These are phyloP conservation scores for Blastocystis sp. DNA, from an alignment of 352 stramenopile genomes.

Conservation along the genomic window DNA sequence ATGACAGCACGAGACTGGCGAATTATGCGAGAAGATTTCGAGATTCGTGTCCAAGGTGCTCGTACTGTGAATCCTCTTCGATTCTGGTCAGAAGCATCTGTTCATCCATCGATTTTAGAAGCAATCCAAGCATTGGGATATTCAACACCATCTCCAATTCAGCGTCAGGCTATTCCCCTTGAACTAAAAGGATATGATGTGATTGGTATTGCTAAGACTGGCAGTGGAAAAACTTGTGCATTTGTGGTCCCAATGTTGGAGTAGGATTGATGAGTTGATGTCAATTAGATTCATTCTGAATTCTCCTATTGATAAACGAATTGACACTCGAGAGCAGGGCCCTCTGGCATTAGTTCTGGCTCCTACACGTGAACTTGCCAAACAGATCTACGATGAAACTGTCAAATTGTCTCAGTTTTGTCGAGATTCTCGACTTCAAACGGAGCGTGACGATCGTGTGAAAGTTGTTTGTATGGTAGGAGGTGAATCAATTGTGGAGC, in stretches of 20 bases:
- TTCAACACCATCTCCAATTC: slow-evolving; percentile 90
- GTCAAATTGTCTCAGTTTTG: slow-evolving; percentile 80
- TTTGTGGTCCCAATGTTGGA: slow-evolving; percentile 93
- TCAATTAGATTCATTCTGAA: slow-evolving; percentile 77
- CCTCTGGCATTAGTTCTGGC: slow-evolving; percentile 93
- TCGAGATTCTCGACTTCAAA: slow-evolving; percentile 66
- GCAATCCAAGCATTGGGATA: slow-evolving; percentile 85
- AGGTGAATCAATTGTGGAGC: slow-evolving; percentile 21
- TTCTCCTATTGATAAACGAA: slow-evolving; percentile 75
- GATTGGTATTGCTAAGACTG: slow-evolving; percentile 96
- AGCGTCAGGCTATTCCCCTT: slow-evolving; percentile 91
- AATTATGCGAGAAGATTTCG: slow-evolving; percentile 97
- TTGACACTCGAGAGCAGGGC: slow-evolving; percentile 81
- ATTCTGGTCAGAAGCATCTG: slow-evolving; percentile 76
- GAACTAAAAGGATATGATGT: slow-evolving; percentile 89
- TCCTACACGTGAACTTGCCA: slow-evolving; percentile 89
- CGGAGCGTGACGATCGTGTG: slow-evolving; percentile 64
- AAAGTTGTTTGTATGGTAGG: slow-evolving; percentile 58
- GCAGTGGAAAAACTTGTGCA: slow-evolving; percentile 92
- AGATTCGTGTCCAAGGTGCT: slow-evolving; percentile 85
- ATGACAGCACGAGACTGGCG: slow-evolving; percentile 96
- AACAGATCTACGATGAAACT: slow-evolving; percentile 90
- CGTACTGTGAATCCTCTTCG: slow-evolving; percentile 83
- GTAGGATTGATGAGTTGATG: not conserved
- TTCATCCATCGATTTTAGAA: slow-evolving; percentile 73